Evolutionary conservation across 2,329 filamentous ascomycete species (phyloP).

Genomic region (Cryphonectria naterciae): DNA sequence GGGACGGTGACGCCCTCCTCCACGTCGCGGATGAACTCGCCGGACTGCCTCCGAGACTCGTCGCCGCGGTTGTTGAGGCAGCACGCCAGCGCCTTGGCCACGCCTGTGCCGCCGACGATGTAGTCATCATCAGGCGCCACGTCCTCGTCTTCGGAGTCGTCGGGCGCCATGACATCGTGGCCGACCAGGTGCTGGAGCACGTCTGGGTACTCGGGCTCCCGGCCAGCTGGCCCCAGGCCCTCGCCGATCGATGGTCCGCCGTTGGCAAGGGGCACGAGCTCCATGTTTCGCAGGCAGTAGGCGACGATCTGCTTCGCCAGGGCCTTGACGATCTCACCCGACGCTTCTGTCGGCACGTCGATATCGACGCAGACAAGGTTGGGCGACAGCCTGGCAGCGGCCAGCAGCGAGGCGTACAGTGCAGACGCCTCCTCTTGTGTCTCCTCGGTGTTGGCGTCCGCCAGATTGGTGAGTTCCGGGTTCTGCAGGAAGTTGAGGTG

Average conservation of each 20-base stretch:
- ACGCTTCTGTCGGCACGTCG: constrained; percentile 78
- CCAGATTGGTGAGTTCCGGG: constrained; percentile 68
- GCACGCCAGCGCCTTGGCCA: constrained; percentile 91
- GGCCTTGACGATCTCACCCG: constrained; percentile 89
- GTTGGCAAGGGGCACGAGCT: constrained; percentile 68
- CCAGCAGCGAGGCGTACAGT: constrained; percentile 87
- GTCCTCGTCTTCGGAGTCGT: constrained; percentile 62
- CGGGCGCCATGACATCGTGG: constrained; percentile 57
- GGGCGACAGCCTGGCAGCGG: constrained; percentile 80
- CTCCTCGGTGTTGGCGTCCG: constrained; percentile 75
- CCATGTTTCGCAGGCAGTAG: constrained; percentile 91
- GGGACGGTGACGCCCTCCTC: constrained; percentile 54
- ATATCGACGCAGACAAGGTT: constrained; percentile 90
- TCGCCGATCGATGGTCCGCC: constrained; percentile 49
- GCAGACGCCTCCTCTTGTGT: constrained; percentile 92
- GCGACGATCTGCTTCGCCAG: constrained; percentile 93
- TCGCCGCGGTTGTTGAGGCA: constrained; percentile 81
- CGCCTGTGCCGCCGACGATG: constrained; percentile 91
- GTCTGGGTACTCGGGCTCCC: constrained; percentile 66
- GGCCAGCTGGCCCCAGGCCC: constrained; percentile 33
- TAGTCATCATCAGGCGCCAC: constrained; percentile 88
- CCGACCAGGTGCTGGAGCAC: constrained; percentile 87
- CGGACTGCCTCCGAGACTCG: constrained; percentile 59
- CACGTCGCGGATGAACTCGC: constrained; percentile 57
- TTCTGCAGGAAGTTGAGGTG: constrained; percentile 91